phyloP scores from a whole-genome alignment of 1,284 basidiomycete species.

The Microbotryum saponariae region DNA sequence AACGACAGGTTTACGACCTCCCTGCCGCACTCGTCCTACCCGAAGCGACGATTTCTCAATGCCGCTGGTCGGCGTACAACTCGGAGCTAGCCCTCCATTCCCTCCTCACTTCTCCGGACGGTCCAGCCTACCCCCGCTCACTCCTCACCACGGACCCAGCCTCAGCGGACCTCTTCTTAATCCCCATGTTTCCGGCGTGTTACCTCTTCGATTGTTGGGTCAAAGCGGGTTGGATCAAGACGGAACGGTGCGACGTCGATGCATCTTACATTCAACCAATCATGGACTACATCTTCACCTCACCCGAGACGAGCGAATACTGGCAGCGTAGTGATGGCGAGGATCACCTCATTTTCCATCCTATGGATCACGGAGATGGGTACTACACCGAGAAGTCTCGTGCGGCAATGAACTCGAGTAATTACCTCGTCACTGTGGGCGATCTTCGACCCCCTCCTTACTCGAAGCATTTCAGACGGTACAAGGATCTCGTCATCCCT shows the following conservation, averaged over 20 bases:
- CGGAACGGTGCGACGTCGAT: slow-evolving; percentile 23
- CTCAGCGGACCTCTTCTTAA: slow-evolving; percentile 24
- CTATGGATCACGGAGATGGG: slow-evolving; percentile 25
- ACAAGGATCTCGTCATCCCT: slow-evolving; percentile 23
- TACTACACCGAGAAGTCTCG: slow-evolving; percentile 23
- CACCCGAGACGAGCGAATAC: background rate
- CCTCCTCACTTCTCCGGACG: slow-evolving; percentile 1
- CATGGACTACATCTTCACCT: slow-evolving; percentile 10
- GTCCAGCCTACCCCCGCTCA: background rate
- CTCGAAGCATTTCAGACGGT: slow-evolving; percentile 13
- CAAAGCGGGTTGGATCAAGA: slow-evolving; percentile 22
- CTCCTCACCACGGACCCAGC: slow-evolving; percentile 12
- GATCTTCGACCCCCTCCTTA: slow-evolving; percentile 19
- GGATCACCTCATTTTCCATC: slow-evolving; percentile 23
- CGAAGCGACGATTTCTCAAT: slow-evolving; percentile 10
- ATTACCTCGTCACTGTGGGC: slow-evolving; percentile 26
- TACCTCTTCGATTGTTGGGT: slow-evolving; percentile 30
- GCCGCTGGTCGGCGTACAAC: slow-evolving; percentile 33
- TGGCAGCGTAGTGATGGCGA: slow-evolving; percentile 14
- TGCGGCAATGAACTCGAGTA: slow-evolving; percentile 21
- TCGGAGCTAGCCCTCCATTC: slow-evolving; percentile 22
- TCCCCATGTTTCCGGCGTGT: slow-evolving; percentile 28
- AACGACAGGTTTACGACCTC: slow-evolving; percentile 19
- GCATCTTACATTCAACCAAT: slow-evolving; percentile 17
- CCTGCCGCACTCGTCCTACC: slow-evolving; percentile 16